Evolutionary conservation across 495 filamentous ascomycete genomes (phyloP).

Genomic region (Letharia lupina): DNA sequence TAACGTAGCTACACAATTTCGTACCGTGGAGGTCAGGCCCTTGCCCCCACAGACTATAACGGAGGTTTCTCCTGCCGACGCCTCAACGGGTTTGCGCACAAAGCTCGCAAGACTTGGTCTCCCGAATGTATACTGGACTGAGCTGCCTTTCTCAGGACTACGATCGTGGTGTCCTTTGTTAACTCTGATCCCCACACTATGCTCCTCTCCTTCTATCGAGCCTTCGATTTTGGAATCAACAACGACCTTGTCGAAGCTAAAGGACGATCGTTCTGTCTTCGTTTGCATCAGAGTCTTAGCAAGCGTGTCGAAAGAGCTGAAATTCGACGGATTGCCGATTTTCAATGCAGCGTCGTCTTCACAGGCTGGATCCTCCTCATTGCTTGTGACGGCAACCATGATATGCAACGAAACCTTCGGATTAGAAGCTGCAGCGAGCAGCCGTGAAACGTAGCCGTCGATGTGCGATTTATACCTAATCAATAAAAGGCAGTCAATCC

Average conservation of each 20-base stretch:
- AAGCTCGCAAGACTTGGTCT: constrained; percentile 39
- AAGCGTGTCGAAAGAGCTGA: not conserved
- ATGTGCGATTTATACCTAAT: constrained; percentile 8
- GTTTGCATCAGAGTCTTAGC: not conserved
- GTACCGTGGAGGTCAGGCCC: constrained; percentile 54
- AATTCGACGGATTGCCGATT: not conserved
- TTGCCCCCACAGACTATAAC: constrained; percentile 75
- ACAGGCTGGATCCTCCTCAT: not conserved
- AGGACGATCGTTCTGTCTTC: not conserved
- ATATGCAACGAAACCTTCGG: not conserved
- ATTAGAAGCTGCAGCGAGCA: constrained; percentile 20
- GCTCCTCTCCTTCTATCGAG: not conserved
- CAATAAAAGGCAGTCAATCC: constrained; percentile 5
- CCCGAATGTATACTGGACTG: constrained; percentile 29
- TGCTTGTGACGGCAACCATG: constrained; percentile 1
- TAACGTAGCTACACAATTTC: constrained; percentile 58
- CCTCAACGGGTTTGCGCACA: constrained; percentile 54
- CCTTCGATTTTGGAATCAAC: not conserved
- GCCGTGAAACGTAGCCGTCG: constrained; percentile 5
- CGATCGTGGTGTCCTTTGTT: not conserved
- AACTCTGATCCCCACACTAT: constrained; percentile 1
- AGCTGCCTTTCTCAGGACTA: not conserved
- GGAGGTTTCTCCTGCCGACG: constrained; percentile 69
- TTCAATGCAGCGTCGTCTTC: not conserved
- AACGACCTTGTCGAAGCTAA: not conserved